phyloP scores from a whole-genome alignment of 768 basidiomycete species.

The Hygrocybe punicea region DNA sequence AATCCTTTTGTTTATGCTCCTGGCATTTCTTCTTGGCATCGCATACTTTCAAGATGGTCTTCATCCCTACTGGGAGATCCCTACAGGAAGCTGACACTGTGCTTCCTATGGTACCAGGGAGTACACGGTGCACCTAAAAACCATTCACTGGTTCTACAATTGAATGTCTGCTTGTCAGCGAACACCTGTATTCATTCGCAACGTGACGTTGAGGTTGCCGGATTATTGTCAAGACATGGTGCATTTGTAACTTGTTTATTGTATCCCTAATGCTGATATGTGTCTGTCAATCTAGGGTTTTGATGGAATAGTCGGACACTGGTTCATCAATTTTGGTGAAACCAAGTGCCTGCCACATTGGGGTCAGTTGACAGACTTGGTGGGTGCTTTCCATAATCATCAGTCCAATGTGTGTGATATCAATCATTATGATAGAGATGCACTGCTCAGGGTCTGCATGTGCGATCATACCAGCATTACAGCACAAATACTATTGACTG shows the following conservation, averaged over 20 bases:
- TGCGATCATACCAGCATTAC: not conserved
- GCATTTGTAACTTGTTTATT: not conserved
- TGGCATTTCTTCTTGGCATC: not conserved
- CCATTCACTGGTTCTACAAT: not conserved
- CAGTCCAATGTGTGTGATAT: not conserved
- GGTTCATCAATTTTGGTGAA: not conserved
- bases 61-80: not conserved
- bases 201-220: not conserved
- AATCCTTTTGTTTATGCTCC: not conserved
- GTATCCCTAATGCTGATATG: not conserved
- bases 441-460: not conserved
- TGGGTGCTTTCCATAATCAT: not conserved
- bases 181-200: not conserved
- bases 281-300: not conserved
- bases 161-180: not conserved
- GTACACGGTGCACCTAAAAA: not conserved
- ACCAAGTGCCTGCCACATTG: not conserved
- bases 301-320: not conserved
- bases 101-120: not conserved
- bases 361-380: not conserved
- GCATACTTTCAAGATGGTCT: not conserved
- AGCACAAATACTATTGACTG: not conserved
- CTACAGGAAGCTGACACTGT: not conserved
- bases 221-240: not conserved
- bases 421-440: not conserved